These are phyloP conservation scores for Corylus avellana DNA, from an alignment of 306 rosid species.

Conservation along the genomic window DNA sequence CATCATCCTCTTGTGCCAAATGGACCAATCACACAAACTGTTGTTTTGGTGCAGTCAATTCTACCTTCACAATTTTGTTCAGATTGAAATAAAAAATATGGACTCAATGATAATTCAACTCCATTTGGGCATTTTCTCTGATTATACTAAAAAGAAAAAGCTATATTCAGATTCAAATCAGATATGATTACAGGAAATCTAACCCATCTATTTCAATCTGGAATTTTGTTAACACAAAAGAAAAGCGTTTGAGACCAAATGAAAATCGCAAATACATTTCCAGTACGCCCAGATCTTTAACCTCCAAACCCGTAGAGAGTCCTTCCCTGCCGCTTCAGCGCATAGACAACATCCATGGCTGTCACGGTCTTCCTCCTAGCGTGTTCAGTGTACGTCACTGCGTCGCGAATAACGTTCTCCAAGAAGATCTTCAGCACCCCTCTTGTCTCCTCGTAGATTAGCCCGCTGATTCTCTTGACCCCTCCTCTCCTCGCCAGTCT, in stretches of 20 bases:
- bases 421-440: conserved; percentile 38
- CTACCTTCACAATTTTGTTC: too few relatives aligned
- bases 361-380: conserved; percentile 36
- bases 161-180: too few relatives aligned
- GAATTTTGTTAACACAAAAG: not conserved
- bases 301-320: conserved; percentile 40
- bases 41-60: too few relatives aligned
- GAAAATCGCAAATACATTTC: not conserved
- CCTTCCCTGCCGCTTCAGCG: conserved; percentile 41
- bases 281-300: not conserved
- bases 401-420: conserved; percentile 38
- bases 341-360: conserved; percentile 42
- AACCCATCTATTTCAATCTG: not conserved
- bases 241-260: too few relatives aligned
- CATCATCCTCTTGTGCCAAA: too few relatives aligned
- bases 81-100: too few relatives aligned
- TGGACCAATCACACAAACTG: too few relatives aligned
- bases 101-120: too few relatives aligned
- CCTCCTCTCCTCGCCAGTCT: conserved; percentile 41
- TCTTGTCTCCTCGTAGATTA: conserved; percentile 37
- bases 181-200: too few relatives aligned
- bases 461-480: conserved; percentile 39
- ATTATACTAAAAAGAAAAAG: too few relatives aligned
- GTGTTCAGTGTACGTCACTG: conserved; percentile 31
- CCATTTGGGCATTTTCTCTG: too few relatives aligned